A percentile compares a stretch with the other conserved stretches of the same genome.
These are phyloP conservation scores for Hypoxylon sp. DNA, from an alignment of 2,329 filamentous ascomycete species.

Conservation along the genomic window DNA sequence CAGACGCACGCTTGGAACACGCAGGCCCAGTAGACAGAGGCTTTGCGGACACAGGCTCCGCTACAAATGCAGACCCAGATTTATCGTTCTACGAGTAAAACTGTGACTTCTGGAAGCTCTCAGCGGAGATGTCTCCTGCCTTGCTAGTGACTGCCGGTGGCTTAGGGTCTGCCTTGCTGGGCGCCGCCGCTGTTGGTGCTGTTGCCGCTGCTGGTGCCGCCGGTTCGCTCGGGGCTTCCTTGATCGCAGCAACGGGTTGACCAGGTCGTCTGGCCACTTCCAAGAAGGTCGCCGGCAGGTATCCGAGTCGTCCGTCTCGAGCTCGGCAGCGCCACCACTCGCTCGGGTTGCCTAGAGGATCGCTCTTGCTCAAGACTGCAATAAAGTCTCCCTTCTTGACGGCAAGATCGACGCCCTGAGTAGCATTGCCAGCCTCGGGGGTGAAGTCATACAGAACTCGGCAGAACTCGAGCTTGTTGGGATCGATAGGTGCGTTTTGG, in stretches of 20 bases:
- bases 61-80: neutral
- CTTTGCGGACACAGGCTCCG: too few relatives aligned
- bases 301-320: slow-evolving; percentile 90
- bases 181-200: slow-evolving; percentile 52
- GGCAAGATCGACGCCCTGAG: slow-evolving; percentile 85
- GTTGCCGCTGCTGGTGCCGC: slow-evolving; percentile 36
- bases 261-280: slow-evolving; percentile 76
- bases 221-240: slow-evolving; percentile 62
- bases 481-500: slow-evolving; percentile 76
- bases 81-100: slow-evolving; percentile 65
- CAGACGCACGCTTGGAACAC: too few relatives aligned
- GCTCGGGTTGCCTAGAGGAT: slow-evolving; percentile 90
- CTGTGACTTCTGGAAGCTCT: slow-evolving; percentile 71
- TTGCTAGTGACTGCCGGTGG: slow-evolving; percentile 60
- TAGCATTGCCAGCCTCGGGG: slow-evolving; percentile 75
- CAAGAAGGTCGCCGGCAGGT: slow-evolving; percentile 91
- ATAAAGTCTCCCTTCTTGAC: slow-evolving; percentile 97
- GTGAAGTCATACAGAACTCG: slow-evolving; percentile 94
- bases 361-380: slow-evolving; percentile 91
- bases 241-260: slow-evolving; percentile 67
- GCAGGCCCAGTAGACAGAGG: too few relatives aligned
- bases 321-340: slow-evolving; percentile 98
- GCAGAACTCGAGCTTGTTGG: slow-evolving; percentile 95
- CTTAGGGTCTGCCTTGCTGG: slow-evolving; percentile 61
- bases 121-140: slow-evolving; percentile 67